Base-by-base conservation (phyloP, 2,329 filamentous ascomycete species). In the Cordyceps militaris region DNA sequence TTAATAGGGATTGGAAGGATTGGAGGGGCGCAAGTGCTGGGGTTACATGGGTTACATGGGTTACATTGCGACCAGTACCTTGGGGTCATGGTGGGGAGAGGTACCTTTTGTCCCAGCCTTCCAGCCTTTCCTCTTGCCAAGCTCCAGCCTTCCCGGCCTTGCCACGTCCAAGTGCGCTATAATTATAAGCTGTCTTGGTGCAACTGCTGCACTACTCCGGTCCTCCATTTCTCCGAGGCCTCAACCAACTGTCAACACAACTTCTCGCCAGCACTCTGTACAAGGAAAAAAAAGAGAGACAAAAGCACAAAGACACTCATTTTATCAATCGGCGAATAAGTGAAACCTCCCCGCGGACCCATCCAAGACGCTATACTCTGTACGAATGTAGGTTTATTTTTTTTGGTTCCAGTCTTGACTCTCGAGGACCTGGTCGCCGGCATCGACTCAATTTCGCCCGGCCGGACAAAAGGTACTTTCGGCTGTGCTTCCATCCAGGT, bases 401-500 rank as follows among this genome's bases (percentile, higher is more conserved):
- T 16, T 24, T 28, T 30, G 4, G 3, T 47, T 8, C 21, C 40
- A 24, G 21, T n/a, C n/a, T n/a, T n/a, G n/a, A n/a, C n/a, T n/a
- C n/a, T n/a, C n/a, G n/a, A n/a, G n/a, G n/a, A 10, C 21, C 40
- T 43, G 21, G 7, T 43, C 11, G 10, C 40, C 10, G 21, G 9
- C 1, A 23, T 24, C 40, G 40, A 43, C 40, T 24, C 40, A 5
- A 23, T 14, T 24, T n/a, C 9, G 14, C 28, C 40, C 43, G 53
- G 53, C 53, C 53, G 53, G 53, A 56, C 53, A 36, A 56, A 56
- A 19, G 53, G 53, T 56, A 56, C 53, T 56, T 53, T 56, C 53
- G 53, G 53, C 43, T 56, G 14, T 38, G 26, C 28, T 16, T 38
- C 53, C 23, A 56, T 48, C 52, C 52, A 56, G 52, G 52, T 47